phyloP scores from a whole-genome alignment of 805 yeast genomes.

The Cyberlindnera bimundalis region DNA sequence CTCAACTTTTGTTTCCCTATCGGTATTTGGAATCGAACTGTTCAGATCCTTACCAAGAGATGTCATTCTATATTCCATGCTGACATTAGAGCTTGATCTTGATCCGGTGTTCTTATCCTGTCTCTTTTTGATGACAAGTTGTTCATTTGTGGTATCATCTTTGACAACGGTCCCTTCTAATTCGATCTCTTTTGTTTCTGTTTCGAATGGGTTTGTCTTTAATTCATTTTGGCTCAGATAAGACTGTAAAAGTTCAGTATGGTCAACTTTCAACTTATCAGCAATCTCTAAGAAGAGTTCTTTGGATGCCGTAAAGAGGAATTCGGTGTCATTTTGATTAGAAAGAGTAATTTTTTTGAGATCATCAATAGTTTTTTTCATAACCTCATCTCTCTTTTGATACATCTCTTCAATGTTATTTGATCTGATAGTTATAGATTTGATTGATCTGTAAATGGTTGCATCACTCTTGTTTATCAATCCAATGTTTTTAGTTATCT shows the following conservation, averaged over 20 bases:
- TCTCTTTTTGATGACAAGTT: slow-evolving; percentile 15
- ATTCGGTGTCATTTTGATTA: slow-evolving; percentile 47
- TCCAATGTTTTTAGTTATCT: slow-evolving; percentile 34
- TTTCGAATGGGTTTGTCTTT: slow-evolving; percentile 13
- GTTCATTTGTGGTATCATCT: neutral
- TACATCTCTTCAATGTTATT: slow-evolving; percentile 48
- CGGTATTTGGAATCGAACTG: slow-evolving; percentile 21
- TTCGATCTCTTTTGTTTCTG: slow-evolving; percentile 4
- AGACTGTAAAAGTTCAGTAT: slow-evolving; percentile 20
- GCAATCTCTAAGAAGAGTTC: slow-evolving; percentile 41
- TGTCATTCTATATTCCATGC: slow-evolving; percentile 21
- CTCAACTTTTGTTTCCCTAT: slow-evolving; percentile 16
- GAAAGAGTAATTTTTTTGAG: slow-evolving; percentile 42
- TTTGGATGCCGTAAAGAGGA: slow-evolving; percentile 44
- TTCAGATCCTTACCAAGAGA: slow-evolving; percentile 24
- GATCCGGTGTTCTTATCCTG: slow-evolving; percentile 5
- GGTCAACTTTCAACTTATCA: slow-evolving; percentile 30
- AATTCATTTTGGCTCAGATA: slow-evolving; percentile 27
- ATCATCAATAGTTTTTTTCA: slow-evolving; percentile 40
- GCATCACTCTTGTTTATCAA: slow-evolving; percentile 43
- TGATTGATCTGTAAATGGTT: slow-evolving; percentile 46
- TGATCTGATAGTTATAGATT: slow-evolving; percentile 44
- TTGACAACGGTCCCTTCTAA: neutral
- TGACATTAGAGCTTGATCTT: neutral
- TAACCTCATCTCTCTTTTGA: slow-evolving; percentile 41